These are phyloP conservation scores for Amphicarpaea edgeworthii DNA, from an alignment of 306 rosid species.

Conservation along the genomic window DNA sequence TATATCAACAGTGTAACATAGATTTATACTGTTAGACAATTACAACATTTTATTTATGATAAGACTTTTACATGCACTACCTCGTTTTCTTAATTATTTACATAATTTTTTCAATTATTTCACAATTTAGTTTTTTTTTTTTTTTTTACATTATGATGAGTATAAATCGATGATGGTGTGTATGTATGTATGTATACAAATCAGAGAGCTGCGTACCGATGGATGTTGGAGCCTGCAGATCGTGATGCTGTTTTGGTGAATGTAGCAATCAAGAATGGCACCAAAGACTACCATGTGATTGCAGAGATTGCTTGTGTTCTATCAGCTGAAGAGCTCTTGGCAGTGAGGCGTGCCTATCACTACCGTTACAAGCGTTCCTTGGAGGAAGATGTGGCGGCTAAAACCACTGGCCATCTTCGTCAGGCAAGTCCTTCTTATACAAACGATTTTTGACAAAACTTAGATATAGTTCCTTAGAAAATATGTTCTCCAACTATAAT, in stretches of 20 bases:
- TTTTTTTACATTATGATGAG: neutral
- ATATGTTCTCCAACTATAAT: too few species aligned
- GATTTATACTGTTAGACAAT: too few species aligned
- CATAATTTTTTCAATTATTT: neutral
- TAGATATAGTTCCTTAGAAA: too few species aligned
- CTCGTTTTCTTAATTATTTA: neutral
- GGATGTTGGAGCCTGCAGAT: constrained; percentile 79
- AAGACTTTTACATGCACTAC: too few species aligned
- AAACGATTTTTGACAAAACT: neutral
- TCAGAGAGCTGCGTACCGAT: constrained; percentile 76
- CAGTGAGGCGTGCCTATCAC: constrained; percentile 74
- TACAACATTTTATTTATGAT: too few species aligned
- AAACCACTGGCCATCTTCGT: constrained; percentile 71
- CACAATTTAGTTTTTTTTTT: too few species aligned
- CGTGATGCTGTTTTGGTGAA: constrained; percentile 79
- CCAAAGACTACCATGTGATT: constrained; percentile 53
- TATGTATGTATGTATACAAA: neutral
- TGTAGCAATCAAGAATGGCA: constrained; percentile 63
- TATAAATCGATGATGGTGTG: neutral
- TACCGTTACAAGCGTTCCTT: constrained; percentile 74
- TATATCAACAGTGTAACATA: too few species aligned
- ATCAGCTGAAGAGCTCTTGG: constrained; percentile 76
- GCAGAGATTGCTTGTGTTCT: constrained; percentile 68
- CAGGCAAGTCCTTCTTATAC: constrained; percentile 55
- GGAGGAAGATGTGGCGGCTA: constrained; percentile 85